Percentiles rank a stretch among this genome's conserved stretches.
These are phyloP conservation scores for Xylaria castorea DNA, from an alignment of 495 filamentous ascomycete genomes.

Conservation along the genomic window DNA sequence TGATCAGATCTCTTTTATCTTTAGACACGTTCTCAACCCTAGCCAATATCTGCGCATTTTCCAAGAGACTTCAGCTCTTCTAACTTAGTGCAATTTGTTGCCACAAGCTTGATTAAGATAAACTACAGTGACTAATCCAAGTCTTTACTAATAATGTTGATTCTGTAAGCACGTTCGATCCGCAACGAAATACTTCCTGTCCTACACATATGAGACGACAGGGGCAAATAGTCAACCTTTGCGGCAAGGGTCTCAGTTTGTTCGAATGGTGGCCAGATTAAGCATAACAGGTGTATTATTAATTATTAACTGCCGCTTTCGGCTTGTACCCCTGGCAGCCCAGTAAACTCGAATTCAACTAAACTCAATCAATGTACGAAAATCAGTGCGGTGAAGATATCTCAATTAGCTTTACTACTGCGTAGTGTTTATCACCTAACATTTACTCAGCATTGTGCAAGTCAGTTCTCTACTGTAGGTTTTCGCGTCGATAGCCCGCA, in stretches of 20 bases:
- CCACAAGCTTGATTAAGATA: not conserved
- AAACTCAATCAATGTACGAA: not conserved
- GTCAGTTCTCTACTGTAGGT: not conserved
- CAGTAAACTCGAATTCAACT: not conserved
- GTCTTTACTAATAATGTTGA: not conserved
- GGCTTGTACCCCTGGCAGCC: not conserved
- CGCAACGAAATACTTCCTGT: not conserved
- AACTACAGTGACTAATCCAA: not conserved
- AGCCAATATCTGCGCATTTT: not conserved
- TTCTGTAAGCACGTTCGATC: not conserved
- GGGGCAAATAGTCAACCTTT: constrained; percentile 1
- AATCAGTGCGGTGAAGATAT: not conserved
- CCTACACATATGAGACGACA: not conserved
- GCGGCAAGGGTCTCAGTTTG: not conserved
- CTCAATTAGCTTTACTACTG: not conserved
- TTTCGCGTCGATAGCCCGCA: not conserved
- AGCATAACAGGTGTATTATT: not conserved
- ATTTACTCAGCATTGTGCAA: not conserved
- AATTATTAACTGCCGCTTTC: constrained; percentile 20
- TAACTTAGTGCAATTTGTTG: not conserved
- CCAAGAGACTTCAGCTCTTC: not conserved
- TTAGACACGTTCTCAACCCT: constrained; percentile 3
- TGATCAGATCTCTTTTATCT: not conserved
- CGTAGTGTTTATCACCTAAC: not conserved
- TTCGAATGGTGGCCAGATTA: not conserved